phyloP scores from a whole-genome alignment of 495 filamentous ascomycete species.

The Neurospora sp. region DNA sequence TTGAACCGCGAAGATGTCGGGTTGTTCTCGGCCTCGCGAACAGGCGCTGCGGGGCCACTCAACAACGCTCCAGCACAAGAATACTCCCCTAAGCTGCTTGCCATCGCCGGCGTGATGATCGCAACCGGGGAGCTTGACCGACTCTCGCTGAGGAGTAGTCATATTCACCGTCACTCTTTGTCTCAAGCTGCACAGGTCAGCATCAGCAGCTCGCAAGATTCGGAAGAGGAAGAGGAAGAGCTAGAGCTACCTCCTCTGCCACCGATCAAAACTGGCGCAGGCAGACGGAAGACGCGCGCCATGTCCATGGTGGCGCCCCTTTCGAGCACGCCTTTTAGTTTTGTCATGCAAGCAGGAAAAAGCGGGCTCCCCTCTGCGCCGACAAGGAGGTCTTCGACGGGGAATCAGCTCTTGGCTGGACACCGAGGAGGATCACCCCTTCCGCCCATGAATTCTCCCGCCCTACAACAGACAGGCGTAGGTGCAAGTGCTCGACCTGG shows the following conservation, averaged over 20 bases:
- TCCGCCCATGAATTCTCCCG: background rate
- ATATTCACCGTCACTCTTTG: background rate
- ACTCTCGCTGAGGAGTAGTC: slow-evolving; percentile 1
- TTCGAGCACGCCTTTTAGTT: background rate
- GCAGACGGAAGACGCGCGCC: background rate
- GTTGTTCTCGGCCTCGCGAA: background rate
- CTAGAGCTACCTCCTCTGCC: background rate
- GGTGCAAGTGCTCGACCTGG: background rate
- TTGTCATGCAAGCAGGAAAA: background rate
- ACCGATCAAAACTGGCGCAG: background rate
- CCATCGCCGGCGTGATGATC: slow-evolving; percentile 17
- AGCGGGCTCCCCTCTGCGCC: background rate
- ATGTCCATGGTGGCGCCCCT: background rate
- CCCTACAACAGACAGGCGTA: background rate
- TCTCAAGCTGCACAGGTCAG: background rate
- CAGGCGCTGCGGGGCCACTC: background rate
- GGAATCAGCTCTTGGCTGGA: background rate
- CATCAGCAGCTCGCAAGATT: background rate
- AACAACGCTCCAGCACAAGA: background rate
- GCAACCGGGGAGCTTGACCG: slow-evolving; percentile 15
- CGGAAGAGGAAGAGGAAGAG: background rate
- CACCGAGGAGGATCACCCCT: background rate
- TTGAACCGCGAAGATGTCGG: slow-evolving; percentile 5
- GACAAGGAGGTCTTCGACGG: background rate
- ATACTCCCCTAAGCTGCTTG: slow-evolving; percentile 5